Evolutionary conservation across 2,329 filamentous ascomycete genomes (phyloP).

Genomic region (Ophiostoma sp.): DNA sequence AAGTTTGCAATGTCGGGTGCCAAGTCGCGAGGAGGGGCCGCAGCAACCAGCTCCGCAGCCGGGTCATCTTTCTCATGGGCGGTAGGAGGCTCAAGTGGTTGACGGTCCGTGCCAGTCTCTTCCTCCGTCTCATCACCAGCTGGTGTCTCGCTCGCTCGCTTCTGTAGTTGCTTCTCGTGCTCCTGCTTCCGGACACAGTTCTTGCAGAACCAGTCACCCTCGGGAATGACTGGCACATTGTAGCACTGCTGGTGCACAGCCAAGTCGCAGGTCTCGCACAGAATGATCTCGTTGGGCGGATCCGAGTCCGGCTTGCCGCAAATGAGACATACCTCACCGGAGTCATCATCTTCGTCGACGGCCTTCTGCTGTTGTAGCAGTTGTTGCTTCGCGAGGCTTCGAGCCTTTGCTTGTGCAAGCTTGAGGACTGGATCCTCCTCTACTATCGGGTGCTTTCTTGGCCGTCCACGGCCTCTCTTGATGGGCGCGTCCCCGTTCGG

Average conservation of each 20-base stretch:
- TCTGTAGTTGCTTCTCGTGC: background rate
- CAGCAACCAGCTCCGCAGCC: background rate
- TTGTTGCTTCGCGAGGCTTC: background rate
- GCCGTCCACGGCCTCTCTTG: slow-evolving; percentile 10
- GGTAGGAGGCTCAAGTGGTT: background rate
- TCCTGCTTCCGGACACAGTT: slow-evolving; percentile 40
- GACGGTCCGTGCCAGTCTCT: background rate
- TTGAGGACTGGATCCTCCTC: background rate
- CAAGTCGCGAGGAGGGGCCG: slow-evolving; percentile 15
- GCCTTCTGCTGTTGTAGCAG: slow-evolving; percentile 27
- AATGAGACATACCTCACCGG: slow-evolving; percentile 51
- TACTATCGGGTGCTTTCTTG: background rate
- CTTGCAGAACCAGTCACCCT: slow-evolving; percentile 59
- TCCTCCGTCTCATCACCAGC: slow-evolving; percentile 2
- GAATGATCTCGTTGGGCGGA: slow-evolving; percentile 55
- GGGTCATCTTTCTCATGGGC: background rate
- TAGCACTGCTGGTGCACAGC: slow-evolving; percentile 60
- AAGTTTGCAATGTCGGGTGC: slow-evolving; percentile 53
- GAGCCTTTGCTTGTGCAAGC: slow-evolving; percentile 8
- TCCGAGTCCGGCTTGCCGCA: slow-evolving; percentile 54
- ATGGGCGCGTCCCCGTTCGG: background rate
- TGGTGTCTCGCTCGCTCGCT: background rate
- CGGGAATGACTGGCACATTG: slow-evolving; percentile 50
- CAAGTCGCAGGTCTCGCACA: slow-evolving; percentile 60
- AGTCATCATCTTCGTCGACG: slow-evolving; percentile 29